These are phyloP conservation scores for Dryas octopetala DNA, from an alignment of 306 rosid species.

Conservation along the genomic window DNA sequence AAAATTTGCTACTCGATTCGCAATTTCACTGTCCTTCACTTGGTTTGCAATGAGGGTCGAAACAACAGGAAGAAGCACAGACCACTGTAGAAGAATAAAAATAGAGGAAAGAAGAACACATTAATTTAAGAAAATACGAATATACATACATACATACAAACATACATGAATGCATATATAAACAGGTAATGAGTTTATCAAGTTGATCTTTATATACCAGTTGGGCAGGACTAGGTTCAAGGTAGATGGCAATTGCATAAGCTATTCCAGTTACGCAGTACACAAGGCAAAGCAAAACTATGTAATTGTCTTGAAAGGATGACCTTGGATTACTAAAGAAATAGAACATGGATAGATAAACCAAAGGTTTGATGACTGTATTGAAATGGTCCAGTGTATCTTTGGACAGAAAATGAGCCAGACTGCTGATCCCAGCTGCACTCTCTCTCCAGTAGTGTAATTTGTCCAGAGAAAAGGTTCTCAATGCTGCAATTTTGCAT, in stretches of 20 bases:
- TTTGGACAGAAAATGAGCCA: slow-evolving; percentile 46
- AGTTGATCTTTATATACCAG: slow-evolving; percentile 27
- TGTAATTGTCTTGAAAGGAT: slow-evolving; percentile 35
- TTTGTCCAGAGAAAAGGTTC: slow-evolving; percentile 47
- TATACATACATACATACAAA: background rate
- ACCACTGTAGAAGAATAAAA: slow-evolving; percentile 25
- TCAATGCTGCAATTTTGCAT: slow-evolving; percentile 38
- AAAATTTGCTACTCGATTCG: slow-evolving; percentile 24
- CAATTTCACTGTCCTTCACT: slow-evolving; percentile 24
- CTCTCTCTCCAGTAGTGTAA: slow-evolving; percentile 46
- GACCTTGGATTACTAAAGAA: slow-evolving; percentile 44
- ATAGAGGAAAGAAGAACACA: background rate
- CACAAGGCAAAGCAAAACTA: slow-evolving; percentile 40
- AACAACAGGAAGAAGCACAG: slow-evolving; percentile 45
- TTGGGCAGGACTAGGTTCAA: slow-evolving; percentile 44
- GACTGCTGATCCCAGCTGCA: slow-evolving; percentile 43
- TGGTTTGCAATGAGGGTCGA: slow-evolving; percentile 38
- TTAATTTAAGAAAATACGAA: background rate
- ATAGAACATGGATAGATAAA: slow-evolving; percentile 44
- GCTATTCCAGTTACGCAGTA: slow-evolving; percentile 45
- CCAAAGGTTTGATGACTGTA: slow-evolving; percentile 40
- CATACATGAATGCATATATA: background rate
- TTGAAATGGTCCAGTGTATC: slow-evolving; percentile 41
- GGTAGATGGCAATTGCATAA: slow-evolving; percentile 39
- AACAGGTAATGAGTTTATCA: background rate